Evolutionary conservation across 305 asterid genomes (phyloP).

Genomic region (Fraxinus sp.): DNA sequence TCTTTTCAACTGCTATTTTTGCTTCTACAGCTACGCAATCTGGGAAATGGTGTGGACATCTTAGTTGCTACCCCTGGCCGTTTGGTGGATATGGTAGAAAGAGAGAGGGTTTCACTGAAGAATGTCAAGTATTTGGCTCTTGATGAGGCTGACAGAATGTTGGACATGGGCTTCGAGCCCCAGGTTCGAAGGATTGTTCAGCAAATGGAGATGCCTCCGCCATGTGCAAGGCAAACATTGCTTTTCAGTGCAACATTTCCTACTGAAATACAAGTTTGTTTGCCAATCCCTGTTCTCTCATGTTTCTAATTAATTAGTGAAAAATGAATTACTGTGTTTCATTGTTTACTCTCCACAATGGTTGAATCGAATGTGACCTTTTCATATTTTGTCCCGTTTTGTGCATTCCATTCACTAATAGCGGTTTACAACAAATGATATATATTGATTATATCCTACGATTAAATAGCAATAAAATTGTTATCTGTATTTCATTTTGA

Average conservation of each 20-base stretch:
- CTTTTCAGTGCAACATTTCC: slow-evolving; percentile 85
- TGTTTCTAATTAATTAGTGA: not conserved
- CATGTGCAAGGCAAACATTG: slow-evolving; percentile 69
- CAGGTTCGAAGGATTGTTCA: slow-evolving; percentile 61
- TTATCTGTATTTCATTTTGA: not conserved
- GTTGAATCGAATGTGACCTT: not conserved
- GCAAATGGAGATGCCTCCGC: slow-evolving; percentile 63
- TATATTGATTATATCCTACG: not conserved
- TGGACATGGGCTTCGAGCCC: slow-evolving; percentile 86
- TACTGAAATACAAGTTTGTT: slow-evolving; percentile 49
- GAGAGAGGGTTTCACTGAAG: slow-evolving; percentile 44
- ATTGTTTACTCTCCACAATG: not conserved
- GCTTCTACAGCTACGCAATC: slow-evolving; percentile 45
- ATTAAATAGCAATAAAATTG: not conserved
- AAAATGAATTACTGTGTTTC: not conserved
- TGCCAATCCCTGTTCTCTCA: not conserved
- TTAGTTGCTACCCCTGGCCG: slow-evolving; percentile 92
- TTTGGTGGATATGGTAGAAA: slow-evolving; percentile 65
- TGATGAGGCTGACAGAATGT: slow-evolving; percentile 81
- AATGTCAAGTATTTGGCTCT: slow-evolving; percentile 60
- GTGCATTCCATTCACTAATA: not conserved
- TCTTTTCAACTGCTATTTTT: not conserved
- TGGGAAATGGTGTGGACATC: slow-evolving; percentile 72
- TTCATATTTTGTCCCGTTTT: not conserved
- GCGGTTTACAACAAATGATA: not conserved